Conservation (phyloP, 495 filamentous ascomycete genomes). For the Jackrogersella multiformis region DNA sequence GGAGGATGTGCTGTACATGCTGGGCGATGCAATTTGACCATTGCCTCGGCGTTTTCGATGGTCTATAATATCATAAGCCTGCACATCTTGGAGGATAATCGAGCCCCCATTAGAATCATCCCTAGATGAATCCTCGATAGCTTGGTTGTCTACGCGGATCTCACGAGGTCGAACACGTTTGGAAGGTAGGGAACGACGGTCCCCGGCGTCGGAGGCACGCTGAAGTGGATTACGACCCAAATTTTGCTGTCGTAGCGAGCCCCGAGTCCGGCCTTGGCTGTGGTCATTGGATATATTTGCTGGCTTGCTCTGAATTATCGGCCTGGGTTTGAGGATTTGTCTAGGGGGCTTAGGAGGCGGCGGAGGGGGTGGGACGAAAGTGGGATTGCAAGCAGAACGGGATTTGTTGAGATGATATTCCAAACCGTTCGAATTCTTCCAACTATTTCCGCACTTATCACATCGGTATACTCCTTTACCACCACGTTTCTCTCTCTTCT, state of each 20-base stretch:
- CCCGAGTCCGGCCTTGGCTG: not conserved
- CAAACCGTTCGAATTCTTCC: slow-evolving; percentile 63
- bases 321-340: slow-evolving; percentile 16
- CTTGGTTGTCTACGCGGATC: not conserved
- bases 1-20: not conserved
- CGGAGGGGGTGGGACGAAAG: slow-evolving; percentile 48
- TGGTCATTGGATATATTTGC: not conserved
- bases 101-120: slow-evolving; percentile 13
- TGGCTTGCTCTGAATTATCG: not conserved
- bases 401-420: slow-evolving; percentile 63
- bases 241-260: not conserved
- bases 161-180: slow-evolving; percentile 25
- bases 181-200: slow-evolving; percentile 8
- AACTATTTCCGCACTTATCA: slow-evolving; percentile 57
- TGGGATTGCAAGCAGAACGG: slow-evolving; percentile 59
- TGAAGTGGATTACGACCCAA: not conserved
- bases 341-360: slow-evolving; percentile 34
- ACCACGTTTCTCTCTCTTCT: slow-evolving; percentile 15
- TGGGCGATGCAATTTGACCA: not conserved
- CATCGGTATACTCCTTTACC: slow-evolving; percentile 43
- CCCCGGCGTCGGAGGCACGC: not conserved
- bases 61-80: slow-evolving; percentile 44
- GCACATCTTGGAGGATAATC: slow-evolving; percentile 37
- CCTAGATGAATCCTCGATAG: not conserved
- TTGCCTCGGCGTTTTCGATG: slow-evolving; percentile 30